phyloP scores from a whole-genome alignment of 176 grass and related monocot species.

The Thalia dealbata region DNA sequence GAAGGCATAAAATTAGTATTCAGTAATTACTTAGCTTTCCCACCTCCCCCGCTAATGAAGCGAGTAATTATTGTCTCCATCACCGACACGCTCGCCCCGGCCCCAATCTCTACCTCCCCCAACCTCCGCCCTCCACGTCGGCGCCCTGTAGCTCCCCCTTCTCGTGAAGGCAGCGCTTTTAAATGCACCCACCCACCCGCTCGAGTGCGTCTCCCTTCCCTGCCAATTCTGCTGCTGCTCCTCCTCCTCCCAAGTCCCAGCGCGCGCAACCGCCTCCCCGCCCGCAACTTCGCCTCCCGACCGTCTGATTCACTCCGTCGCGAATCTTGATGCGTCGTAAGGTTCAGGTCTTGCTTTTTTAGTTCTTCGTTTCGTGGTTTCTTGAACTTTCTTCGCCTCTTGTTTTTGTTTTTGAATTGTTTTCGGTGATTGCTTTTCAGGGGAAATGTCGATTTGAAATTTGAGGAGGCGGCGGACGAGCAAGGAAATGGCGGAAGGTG shows the following conservation, averaged over 20 bases:
- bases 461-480: background rate
- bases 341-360: background rate
- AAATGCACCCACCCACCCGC: background rate
- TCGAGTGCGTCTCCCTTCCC: background rate
- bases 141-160: background rate
- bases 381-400: background rate
- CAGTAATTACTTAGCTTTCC: no score
- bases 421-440: background rate
- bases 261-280: no score
- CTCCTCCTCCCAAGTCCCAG: background rate
- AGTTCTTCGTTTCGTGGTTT: background rate
- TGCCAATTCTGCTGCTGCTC: no score
- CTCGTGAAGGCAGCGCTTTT: background rate
- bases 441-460: background rate
- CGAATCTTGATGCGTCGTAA: no score
- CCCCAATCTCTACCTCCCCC: background rate
- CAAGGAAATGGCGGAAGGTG: conserved; percentile 12
- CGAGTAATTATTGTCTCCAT: background rate
- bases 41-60: no score
- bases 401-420: background rate
- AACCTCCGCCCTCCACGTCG: background rate
- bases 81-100: background rate
- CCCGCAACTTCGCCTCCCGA: background rate
- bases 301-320: background rate
- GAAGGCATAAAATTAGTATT: no score